These are phyloP conservation scores for Aristolochia contorta DNA, from an alignment of 164 flowering plant species.

Conservation along the genomic window DNA sequence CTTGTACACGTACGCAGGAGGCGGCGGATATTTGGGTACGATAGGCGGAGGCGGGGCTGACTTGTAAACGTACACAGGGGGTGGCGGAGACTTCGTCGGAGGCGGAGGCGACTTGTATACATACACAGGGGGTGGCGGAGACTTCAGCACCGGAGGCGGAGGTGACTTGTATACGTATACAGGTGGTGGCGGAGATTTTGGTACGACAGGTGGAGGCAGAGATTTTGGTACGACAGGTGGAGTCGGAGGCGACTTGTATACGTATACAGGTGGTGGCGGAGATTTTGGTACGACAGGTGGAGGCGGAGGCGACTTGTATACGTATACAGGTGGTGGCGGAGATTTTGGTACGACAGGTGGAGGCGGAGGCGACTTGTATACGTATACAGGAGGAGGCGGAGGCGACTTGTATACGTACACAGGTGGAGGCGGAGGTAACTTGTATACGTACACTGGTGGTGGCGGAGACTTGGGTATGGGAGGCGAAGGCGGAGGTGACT, in stretches of 20 bases:
- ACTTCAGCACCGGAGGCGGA: no score
- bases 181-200: not conserved
- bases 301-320: not conserved
- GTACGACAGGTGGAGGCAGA: not conserved
- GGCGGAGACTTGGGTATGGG: not conserved
- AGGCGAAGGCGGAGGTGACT: not conserved
- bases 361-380: slow-evolving; percentile 3
- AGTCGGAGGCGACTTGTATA: slow-evolving; percentile 5
- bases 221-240: no score
- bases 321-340: no score
- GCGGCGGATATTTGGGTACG: not conserved
- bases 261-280: slow-evolving; percentile 1
- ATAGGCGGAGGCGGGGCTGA: slow-evolving; percentile 2
- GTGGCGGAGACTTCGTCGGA: slow-evolving; percentile 1
- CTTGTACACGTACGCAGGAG: not conserved
- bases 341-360: not conserved
- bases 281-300: not conserved
- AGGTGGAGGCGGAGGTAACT: slow-evolving; percentile 3
- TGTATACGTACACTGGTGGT: not conserved
- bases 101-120: not conserved
- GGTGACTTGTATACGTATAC: not conserved
- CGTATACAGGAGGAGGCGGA: not conserved
- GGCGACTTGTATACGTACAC: not conserved
- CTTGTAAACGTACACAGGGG: not conserved
- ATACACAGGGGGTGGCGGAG: not conserved